phyloP scores from a whole-genome alignment of 352 stramenopile genomes.

The Aphanomyces stellatus region DNA sequence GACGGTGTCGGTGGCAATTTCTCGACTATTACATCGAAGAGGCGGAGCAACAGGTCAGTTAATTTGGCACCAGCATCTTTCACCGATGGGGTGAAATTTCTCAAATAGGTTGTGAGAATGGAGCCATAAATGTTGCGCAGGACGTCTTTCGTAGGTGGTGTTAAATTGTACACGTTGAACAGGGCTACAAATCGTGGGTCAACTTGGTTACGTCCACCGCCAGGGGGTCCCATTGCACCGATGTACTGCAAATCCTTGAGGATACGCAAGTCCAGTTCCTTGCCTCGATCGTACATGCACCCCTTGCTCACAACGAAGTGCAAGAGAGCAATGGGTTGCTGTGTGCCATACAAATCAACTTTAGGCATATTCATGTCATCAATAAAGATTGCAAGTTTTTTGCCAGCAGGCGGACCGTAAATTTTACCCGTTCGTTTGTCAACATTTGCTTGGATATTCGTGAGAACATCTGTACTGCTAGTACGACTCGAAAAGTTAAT shows the following conservation, averaged over 20 bases:
- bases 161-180: slow-evolving; percentile 96
- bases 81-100: slow-evolving; percentile 84
- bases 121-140: slow-evolving; percentile 89
- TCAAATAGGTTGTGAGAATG: slow-evolving; percentile 86
- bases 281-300: slow-evolving; percentile 91
- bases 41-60: slow-evolving; percentile 73
- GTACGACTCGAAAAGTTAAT: slow-evolving; percentile 94
- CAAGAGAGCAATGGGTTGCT: slow-evolving; percentile 92
- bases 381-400: slow-evolving; percentile 93
- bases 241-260: slow-evolving; percentile 93
- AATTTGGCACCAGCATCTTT: slow-evolving; percentile 70
- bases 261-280: slow-evolving; percentile 90
- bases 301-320: slow-evolving; percentile 90
- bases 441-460: slow-evolving; percentile 92
- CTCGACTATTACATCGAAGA: slow-evolving; percentile 89
- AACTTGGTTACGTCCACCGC: slow-evolving; percentile 90
- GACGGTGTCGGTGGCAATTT: slow-evolving; percentile 88
- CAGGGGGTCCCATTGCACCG: slow-evolving; percentile 91
- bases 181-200: slow-evolving; percentile 91
- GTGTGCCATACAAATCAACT: slow-evolving; percentile 92
- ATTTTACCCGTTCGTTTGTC: slow-evolving; percentile 94
- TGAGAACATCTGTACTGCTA: slow-evolving; percentile 89
- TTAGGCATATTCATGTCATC: slow-evolving; percentile 97
- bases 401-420: slow-evolving; percentile 89
- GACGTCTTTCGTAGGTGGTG: slow-evolving; percentile 83